Evolutionary conservation across 2,329 filamentous ascomycete species (phyloP), one percentile per base, ranked within the genome.

Genomic region (Ophiocordyceps robertsii): DNA sequence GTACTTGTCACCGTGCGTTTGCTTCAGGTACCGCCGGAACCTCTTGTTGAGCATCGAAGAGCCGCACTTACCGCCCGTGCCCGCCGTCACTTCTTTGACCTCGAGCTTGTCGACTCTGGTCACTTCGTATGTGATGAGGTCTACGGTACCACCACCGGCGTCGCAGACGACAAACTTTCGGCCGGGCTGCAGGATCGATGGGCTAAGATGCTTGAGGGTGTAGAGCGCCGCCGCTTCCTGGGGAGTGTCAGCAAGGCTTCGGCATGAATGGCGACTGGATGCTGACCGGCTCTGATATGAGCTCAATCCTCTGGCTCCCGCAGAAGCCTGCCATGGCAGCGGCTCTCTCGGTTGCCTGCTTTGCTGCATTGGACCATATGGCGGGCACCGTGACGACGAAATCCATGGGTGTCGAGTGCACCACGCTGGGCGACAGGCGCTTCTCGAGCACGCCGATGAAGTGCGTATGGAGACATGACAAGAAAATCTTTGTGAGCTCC

Each of bases 331-430:
- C 61, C 50, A 61, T 57, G 24, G 60, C 59, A 24, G 61, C 61
- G 1, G 61, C 61, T 29, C 59, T 51, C 44, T 64, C 60, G 10
- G 71, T 77, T 31, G 65, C 65, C 36, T 71, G 62, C 41, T 72
- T 75, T 29, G 73, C 71, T 6, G 60, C 59, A 37, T 75, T 71
- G 32, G 67, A 72, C 74, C 74, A 78, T 8, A 78, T 72, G 6
- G 73, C 73, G 0, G 74, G 74, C 1, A 77, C 72, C 0, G 74
- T 75, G 17, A 77, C 57, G 37, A 77, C 65, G 43, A 74, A 75
- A 42, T 76, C 65, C 46, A 73, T 62, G 0, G 66, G 61, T 0
- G 61, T 72, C 16, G 57, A 64, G 4, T 57, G 56, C 6, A 73
- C 55, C 17, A 69, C 60, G 2, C 58, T 58, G 1, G 55, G 53